These are phyloP conservation scores for Thelephora ganbajun DNA, from an alignment of 768 basidiomycete genomes.

Conservation along the genomic window DNA sequence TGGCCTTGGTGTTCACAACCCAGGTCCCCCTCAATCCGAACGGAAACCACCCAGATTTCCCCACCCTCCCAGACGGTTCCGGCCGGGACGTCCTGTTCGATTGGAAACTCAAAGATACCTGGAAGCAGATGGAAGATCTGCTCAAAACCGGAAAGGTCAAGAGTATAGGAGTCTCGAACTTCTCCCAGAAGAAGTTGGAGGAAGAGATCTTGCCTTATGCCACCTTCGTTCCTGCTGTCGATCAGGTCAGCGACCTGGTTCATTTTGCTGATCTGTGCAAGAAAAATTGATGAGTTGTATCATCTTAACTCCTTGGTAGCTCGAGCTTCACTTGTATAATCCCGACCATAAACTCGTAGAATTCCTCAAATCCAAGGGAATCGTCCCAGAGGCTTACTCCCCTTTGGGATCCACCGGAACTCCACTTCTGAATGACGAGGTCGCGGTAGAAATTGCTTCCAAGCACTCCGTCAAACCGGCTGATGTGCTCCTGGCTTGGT, in stretches of 20 bases:
- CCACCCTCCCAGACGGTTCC: slow-evolving; percentile 43
- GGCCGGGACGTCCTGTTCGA: slow-evolving; percentile 47
- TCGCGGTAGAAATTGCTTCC: slow-evolving; percentile 41
- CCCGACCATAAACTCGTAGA: slow-evolving; percentile 54
- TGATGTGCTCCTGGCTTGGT: slow-evolving; percentile 49
- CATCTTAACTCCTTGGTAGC: slow-evolving; percentile 21
- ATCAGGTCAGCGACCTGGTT: slow-evolving; percentile 46
- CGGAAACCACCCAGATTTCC: slow-evolving; percentile 48
- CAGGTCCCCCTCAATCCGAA: slow-evolving; percentile 49
- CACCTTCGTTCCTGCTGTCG: slow-evolving; percentile 53
- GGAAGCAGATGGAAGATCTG: slow-evolving; percentile 73
- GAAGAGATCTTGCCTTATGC: slow-evolving; percentile 56
- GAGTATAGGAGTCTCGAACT: slow-evolving; percentile 67
- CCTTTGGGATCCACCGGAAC: slow-evolving; percentile 62
- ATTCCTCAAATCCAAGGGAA: slow-evolving; percentile 51
- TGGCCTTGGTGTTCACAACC: no score
- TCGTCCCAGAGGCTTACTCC: slow-evolving; percentile 68
- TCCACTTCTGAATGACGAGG: slow-evolving; percentile 50
- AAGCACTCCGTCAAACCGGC: slow-evolving; percentile 39
- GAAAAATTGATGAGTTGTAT: background rate
- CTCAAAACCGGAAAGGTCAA: slow-evolving; percentile 54
- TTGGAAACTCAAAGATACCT: slow-evolving; percentile 61
- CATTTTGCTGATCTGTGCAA: background rate
- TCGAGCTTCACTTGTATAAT: slow-evolving; percentile 65
- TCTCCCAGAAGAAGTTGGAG: slow-evolving; percentile 52